Evolutionary conservation across 2,329 filamentous ascomycete genomes (phyloP).

Genomic region (Colletotrichum liriopes): DNA sequence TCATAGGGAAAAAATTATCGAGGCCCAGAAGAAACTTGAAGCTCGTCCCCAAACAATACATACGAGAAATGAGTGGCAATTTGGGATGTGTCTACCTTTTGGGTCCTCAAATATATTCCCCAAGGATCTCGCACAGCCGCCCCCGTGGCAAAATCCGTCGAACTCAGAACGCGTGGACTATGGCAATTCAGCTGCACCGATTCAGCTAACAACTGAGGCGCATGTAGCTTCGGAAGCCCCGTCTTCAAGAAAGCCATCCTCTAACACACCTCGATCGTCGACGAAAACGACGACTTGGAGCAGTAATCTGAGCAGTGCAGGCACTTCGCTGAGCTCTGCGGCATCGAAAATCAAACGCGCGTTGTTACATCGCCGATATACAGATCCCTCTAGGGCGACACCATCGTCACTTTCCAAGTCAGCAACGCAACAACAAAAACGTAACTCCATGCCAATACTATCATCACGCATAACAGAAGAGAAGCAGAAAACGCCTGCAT

Average conservation of each 20-base stretch:
- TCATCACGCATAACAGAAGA: not conserved
- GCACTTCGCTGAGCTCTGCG: slow-evolving; percentile 2
- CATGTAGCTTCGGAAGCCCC: not conserved
- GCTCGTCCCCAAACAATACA: not conserved
- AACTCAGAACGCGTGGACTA: not conserved
- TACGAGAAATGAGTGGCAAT: not conserved
- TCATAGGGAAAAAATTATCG: not conserved
- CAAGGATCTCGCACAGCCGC: not conserved
- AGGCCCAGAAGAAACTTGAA: not conserved
- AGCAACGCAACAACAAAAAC: not conserved
- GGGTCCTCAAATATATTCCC: not conserved
- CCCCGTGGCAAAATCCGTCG: not conserved
- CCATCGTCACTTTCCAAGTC: not conserved
- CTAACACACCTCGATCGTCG: not conserved
- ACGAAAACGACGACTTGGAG: not conserved
- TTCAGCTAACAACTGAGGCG: not conserved
- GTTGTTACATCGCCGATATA: slow-evolving; percentile 1
- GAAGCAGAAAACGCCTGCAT: not conserved
- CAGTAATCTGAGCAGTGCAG: not conserved
- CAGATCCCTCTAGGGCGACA: not conserved
- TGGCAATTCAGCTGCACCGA: not conserved
- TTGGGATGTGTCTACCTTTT: not conserved
- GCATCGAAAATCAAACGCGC: not conserved
- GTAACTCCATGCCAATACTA: not conserved
- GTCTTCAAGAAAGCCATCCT: not conserved